Conservation (phyloP, 164 flowering plant species). For the Brasenia schreberi region DNA sequence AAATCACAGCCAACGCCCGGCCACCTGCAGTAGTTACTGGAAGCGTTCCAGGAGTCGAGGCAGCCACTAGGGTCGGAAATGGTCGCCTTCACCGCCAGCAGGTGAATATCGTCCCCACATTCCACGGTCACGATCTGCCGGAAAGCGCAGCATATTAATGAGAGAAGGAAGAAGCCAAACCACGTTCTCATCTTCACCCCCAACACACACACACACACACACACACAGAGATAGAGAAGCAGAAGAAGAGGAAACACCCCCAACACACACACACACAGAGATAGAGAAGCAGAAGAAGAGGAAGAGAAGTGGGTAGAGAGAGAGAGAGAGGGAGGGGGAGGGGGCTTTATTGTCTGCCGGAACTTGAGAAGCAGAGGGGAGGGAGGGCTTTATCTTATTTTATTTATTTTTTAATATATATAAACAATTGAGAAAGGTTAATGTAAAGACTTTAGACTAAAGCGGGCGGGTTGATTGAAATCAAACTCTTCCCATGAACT, state of each 20-base stretch:
- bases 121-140: conserved; percentile 9
- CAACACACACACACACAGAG: no score
- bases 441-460: no score
- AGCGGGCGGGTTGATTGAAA: no score
- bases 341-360: background rate
- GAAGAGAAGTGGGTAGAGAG: conserved; percentile 2
- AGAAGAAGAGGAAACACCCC: no score
- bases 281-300: background rate
- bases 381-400: background rate
- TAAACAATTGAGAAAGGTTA: no score
- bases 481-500: no score
- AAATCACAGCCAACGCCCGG: conserved; percentile 51
- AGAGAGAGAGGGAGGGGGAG: background rate
- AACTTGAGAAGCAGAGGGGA: background rate
- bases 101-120: conserved; percentile 38
- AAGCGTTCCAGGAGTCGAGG: conserved; percentile 41
- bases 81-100: conserved; percentile 57
- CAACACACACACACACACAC: no score
- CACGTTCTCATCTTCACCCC: background rate
- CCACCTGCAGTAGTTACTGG: conserved; percentile 63
- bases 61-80: conserved; percentile 40
- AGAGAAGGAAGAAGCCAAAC: conserved; percentile 8
- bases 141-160: conserved; percentile 10
- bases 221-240: background rate
- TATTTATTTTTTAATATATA: no score